Conservation (phyloP, 768 basidiomycete species). For the Hygrophorus pudorinus region DNA sequence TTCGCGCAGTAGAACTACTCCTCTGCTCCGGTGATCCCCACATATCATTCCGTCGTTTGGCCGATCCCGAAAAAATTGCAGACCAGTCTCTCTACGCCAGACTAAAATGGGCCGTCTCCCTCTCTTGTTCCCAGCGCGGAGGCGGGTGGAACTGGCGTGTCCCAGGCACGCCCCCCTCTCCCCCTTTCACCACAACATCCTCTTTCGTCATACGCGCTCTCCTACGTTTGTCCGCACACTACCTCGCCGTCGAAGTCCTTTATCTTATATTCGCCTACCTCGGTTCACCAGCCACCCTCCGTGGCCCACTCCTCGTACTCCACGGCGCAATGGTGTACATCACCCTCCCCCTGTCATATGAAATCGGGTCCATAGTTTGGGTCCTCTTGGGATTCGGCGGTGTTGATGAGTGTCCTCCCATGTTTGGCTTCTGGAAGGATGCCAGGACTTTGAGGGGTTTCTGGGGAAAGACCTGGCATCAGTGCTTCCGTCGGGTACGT, state of each 20-base stretch:
- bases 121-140: background rate
- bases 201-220: background rate
- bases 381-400: background rate
- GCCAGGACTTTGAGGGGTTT: background rate
- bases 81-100: background rate
- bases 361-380: background rate
- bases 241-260: background rate
- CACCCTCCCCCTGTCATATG: background rate
- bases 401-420: background rate
- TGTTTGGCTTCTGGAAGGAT: background rate
- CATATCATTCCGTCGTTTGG: background rate
- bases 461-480: background rate
- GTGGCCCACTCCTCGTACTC: background rate
- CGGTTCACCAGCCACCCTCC: background rate
- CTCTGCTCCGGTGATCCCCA: background rate
- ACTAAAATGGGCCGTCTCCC: background rate
- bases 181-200: too few relatives aligned
- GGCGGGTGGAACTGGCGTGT: background rate
- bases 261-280: background rate
- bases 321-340: background rate
- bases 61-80: background rate
- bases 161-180: background rate
- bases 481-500: background rate
- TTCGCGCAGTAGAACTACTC: background rate
- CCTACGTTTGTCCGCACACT: background rate